phyloP scores from a whole-genome alignment of 2,329 filamentous ascomycete species.

The Diplodia mutila region DNA sequence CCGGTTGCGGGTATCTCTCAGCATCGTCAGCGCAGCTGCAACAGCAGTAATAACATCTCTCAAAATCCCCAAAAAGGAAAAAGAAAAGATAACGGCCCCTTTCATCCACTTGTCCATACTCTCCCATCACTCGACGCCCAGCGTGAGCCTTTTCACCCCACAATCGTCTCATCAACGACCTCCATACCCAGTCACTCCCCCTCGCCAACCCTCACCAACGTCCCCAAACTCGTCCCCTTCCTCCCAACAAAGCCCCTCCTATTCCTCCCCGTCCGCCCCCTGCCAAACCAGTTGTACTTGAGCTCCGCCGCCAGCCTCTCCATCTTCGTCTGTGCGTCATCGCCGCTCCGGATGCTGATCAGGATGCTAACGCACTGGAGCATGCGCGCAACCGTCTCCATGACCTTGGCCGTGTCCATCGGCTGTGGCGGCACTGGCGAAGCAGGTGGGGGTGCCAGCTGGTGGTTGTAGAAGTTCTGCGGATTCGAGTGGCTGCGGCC shows the following conservation, averaged over 20 bases:
- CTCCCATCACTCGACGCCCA: background rate
- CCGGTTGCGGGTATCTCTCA: constrained; percentile 11
- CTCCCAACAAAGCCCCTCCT: constrained; percentile 70
- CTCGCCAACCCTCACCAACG: constrained; percentile 13
- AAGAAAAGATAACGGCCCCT: background rate
- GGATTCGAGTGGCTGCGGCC: constrained; percentile 30
- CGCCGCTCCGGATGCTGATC: constrained; percentile 72
- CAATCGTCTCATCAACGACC: background rate
- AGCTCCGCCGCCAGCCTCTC: constrained; percentile 82
- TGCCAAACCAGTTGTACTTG: constrained; percentile 95
- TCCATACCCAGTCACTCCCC: background rate
- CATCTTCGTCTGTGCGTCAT: constrained; percentile 76
- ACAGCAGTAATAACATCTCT: background rate
- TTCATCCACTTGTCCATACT: background rate
- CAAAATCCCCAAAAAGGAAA: background rate
- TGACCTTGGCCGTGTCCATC: constrained; percentile 71
- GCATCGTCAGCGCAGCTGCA: constrained; percentile 4
- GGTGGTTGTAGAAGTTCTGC: constrained; percentile 24
- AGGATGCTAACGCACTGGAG: constrained; percentile 94
- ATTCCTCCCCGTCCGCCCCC: constrained; percentile 87
- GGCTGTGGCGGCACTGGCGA: constrained; percentile 36
- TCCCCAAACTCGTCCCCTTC: constrained; percentile 20
- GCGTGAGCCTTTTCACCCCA: background rate
- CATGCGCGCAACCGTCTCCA: constrained; percentile 93
- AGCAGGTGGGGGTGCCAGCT: constrained; percentile 28